Conservation (phyloP, 805 yeast genomes). For the Starmera quercuum region DNA sequence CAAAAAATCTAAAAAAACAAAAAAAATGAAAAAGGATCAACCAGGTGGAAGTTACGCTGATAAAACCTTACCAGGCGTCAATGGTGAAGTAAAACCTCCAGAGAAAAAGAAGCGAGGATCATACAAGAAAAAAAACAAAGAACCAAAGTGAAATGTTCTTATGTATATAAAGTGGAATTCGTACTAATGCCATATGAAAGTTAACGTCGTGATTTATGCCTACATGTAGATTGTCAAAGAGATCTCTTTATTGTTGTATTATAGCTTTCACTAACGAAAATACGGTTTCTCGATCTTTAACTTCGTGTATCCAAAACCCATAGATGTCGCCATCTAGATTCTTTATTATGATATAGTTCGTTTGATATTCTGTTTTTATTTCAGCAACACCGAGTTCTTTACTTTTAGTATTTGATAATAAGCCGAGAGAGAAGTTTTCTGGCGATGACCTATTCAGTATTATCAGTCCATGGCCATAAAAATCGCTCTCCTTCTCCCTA, state of each 20-base stretch:
- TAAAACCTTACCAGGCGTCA: constrained; percentile 18
- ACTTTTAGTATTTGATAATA: constrained; percentile 47
- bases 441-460: constrained; percentile 63
- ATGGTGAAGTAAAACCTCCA: constrained; percentile 1
- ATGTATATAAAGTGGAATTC: not conserved
- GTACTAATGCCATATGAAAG: too few relatives aligned
- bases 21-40: constrained; percentile 9
- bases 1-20: constrained; percentile 10
- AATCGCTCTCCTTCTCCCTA: constrained; percentile 7
- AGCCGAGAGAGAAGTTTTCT: constrained; percentile 65
- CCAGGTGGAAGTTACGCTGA: constrained; percentile 13
- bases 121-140: constrained; percentile 19
- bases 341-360: constrained; percentile 62
- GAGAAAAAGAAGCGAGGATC: constrained; percentile 20
- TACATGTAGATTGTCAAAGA: too few relatives aligned
- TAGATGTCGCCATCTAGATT: constrained; percentile 62
- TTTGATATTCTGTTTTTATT: constrained; percentile 62
- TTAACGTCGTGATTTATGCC: not conserved
- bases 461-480: constrained; percentile 59
- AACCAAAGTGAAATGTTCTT: constrained; percentile 1
- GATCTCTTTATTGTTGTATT: constrained; percentile 1
- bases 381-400: constrained; percentile 29
- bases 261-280: constrained; percentile 33
- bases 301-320: constrained; percentile 75
- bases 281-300: constrained; percentile 54